phyloP scores from a whole-genome alignment of 1,284 basidiomycete species.

The Pseudomicrostroma phylloplanum region DNA sequence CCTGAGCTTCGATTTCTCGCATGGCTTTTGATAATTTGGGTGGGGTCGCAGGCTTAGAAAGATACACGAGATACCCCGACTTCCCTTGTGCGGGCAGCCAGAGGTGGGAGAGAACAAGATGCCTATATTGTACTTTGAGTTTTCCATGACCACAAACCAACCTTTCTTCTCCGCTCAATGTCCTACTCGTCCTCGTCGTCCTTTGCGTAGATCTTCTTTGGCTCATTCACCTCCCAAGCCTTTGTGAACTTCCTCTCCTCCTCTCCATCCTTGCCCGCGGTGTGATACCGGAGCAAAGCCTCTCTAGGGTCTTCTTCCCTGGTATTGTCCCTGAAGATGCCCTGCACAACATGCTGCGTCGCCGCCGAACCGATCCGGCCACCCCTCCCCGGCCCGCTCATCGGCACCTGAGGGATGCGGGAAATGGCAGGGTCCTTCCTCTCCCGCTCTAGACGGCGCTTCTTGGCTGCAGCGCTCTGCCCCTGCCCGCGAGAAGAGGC shows the following conservation, averaged over 20 bases:
- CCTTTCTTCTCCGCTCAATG: background rate
- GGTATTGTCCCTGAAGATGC: slow-evolving; percentile 59
- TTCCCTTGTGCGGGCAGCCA: too few relatives aligned
- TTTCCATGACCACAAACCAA: background rate
- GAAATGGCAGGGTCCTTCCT: slow-evolving; percentile 62
- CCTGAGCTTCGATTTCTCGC: slow-evolving; percentile 1
- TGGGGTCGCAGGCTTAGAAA: too few relatives aligned
- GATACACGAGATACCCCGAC: too few relatives aligned
- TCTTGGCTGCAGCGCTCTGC: slow-evolving; percentile 55
- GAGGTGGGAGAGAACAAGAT: too few relatives aligned
- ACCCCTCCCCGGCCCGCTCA: slow-evolving; percentile 81
- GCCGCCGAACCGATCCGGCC: slow-evolving; percentile 91
- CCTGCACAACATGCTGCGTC: slow-evolving; percentile 88
- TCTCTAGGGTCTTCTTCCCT: slow-evolving; percentile 70
- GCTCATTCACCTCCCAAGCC: slow-evolving; percentile 58
- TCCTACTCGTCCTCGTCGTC: slow-evolving; percentile 18
- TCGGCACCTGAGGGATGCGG: slow-evolving; percentile 63
- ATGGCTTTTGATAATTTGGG: background rate
- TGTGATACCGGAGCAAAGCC: slow-evolving; percentile 77
- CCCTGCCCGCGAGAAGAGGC: slow-evolving; percentile 29
- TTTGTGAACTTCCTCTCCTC: slow-evolving; percentile 72
- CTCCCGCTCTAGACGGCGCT: slow-evolving; percentile 80
- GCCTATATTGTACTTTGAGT: background rate
- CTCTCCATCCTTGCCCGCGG: slow-evolving; percentile 62
- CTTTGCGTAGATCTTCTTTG: slow-evolving; percentile 27